Conservation (phyloP, 73 alveolate species). For the Paramecium sexaurelia region DNA sequence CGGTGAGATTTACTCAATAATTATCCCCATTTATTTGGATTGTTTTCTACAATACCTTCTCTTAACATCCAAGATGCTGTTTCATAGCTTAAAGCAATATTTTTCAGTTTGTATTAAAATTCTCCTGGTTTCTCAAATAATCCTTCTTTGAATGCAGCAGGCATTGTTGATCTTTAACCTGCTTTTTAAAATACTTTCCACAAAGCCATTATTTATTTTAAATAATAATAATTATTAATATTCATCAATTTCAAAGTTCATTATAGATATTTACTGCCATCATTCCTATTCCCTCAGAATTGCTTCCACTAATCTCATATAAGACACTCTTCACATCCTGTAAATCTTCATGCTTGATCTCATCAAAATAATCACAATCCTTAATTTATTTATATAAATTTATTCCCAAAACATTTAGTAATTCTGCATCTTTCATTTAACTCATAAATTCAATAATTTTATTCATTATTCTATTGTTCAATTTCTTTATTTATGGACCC, state of each 20-base stretch:
- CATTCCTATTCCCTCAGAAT: background rate
- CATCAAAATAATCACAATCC: background rate
- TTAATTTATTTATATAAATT: background rate
- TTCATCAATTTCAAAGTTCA: constrained; percentile 1
- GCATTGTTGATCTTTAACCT: background rate
- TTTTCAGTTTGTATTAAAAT: background rate
- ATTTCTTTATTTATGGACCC: background rate
- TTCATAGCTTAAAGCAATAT: background rate
- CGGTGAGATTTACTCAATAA: background rate
- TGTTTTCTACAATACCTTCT: constrained; percentile 37
- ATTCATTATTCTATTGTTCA: background rate
- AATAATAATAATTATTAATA: background rate
- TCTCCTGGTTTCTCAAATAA: constrained; percentile 3
- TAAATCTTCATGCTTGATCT: background rate
- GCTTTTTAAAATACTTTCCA: constrained; percentile 24
- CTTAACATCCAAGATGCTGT: constrained; percentile 22
- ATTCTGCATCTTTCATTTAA: background rate
- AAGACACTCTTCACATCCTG: background rate
- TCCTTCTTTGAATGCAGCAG: constrained; percentile 1
- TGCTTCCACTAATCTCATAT: background rate
- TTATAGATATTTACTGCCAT: constrained; percentile 15
- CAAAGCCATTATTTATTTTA: constrained; percentile 2
- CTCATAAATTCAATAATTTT: background rate
- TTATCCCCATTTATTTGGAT: constrained; percentile 39
- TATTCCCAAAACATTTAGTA: background rate